phyloP scores from a whole-genome alignment of 768 basidiomycete genomes.

The Amanita polypyramis region DNA sequence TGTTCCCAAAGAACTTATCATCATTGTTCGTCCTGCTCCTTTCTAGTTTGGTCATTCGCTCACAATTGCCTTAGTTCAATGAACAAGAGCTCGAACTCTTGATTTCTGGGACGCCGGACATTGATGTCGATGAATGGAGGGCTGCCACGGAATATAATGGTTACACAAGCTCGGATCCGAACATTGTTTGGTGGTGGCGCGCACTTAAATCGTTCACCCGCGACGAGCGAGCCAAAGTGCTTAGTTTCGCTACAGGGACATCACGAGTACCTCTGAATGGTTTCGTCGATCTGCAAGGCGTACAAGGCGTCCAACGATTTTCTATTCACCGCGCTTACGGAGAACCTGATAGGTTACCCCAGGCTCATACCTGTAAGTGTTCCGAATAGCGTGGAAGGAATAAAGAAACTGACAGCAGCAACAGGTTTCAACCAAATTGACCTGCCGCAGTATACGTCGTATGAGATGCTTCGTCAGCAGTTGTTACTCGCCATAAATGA shows the following conservation, averaged over 20 bases:
- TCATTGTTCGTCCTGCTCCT: slow-evolving; percentile 53
- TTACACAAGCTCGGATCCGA: slow-evolving; percentile 82
- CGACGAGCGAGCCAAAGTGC: slow-evolving; percentile 91
- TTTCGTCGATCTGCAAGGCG: slow-evolving; percentile 91
- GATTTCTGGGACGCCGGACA: slow-evolving; percentile 96
- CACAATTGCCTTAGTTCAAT: slow-evolving; percentile 54
- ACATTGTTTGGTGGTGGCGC: slow-evolving; percentile 99
- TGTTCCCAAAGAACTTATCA: slow-evolving; percentile 90
- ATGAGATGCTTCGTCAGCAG: slow-evolving; percentile 92
- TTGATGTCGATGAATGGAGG: slow-evolving; percentile 97
- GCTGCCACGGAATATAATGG: slow-evolving; percentile 88
- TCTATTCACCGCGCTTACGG: slow-evolving; percentile 94
- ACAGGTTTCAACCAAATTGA: slow-evolving; percentile 92
- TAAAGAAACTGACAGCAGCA: slow-evolving; percentile 11
- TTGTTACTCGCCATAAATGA: slow-evolving; percentile 89
- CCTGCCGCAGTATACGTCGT: slow-evolving; percentile 88
- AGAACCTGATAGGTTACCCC: slow-evolving; percentile 73
- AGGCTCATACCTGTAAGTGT: slow-evolving; percentile 79
- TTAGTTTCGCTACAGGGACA: slow-evolving; percentile 93
- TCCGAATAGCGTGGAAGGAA: slow-evolving; percentile 1
- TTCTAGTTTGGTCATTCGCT: slow-evolving; percentile 6
- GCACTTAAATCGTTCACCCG: slow-evolving; percentile 96
- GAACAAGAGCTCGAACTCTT: slow-evolving; percentile 90
- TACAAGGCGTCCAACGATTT: slow-evolving; percentile 89
- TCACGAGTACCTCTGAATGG: slow-evolving; percentile 92